A percentile compares a stretch with the other conserved stretches of the same genome.
These are phyloP conservation scores for Pichia kluyveri DNA, from an alignment of 805 yeast genomes.

Conservation along the genomic window DNA sequence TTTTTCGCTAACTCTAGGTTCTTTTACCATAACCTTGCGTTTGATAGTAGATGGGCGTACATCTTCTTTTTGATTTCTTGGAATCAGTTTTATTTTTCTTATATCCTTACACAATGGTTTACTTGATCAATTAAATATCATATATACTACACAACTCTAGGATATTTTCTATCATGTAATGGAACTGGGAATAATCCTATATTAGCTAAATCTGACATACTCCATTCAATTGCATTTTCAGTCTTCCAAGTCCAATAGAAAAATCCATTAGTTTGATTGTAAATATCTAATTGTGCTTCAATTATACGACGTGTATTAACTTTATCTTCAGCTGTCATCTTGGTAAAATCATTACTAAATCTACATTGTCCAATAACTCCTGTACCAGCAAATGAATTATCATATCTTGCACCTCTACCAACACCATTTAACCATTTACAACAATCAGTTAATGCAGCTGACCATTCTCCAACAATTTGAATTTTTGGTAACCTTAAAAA, in stretches of 20 bases:
- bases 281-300: constrained; percentile 54
- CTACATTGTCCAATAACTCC: constrained; percentile 46
- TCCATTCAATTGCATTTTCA: constrained; percentile 62
- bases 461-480: constrained; percentile 62
- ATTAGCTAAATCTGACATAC: constrained; percentile 40
- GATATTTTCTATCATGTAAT: constrained; percentile 52
- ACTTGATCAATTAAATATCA: too few species aligned
- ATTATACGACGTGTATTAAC: constrained; percentile 42
- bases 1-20: constrained; percentile 32
- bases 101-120: not conserved
- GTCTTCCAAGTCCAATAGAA: constrained; percentile 68
- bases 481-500: constrained; percentile 30
- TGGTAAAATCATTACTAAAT: constrained; percentile 25
- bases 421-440: constrained; percentile 64
- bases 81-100: too few species aligned
- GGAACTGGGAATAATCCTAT: constrained; percentile 56
- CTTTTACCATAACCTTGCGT: constrained; percentile 26
- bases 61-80: constrained; percentile 8
- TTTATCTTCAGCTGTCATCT: constrained; percentile 37
- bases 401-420: constrained; percentile 57
- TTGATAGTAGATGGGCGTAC: constrained; percentile 32
- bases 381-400: constrained; percentile 40
- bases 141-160: constrained; percentile 59
- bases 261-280: constrained; percentile 43
- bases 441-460: constrained; percentile 65